Percentiles rank a stretch among this genome's conserved stretches.
Evolutionary conservation across 768 basidiomycete species (phyloP).

Genomic region (Mycena venus): DNA sequence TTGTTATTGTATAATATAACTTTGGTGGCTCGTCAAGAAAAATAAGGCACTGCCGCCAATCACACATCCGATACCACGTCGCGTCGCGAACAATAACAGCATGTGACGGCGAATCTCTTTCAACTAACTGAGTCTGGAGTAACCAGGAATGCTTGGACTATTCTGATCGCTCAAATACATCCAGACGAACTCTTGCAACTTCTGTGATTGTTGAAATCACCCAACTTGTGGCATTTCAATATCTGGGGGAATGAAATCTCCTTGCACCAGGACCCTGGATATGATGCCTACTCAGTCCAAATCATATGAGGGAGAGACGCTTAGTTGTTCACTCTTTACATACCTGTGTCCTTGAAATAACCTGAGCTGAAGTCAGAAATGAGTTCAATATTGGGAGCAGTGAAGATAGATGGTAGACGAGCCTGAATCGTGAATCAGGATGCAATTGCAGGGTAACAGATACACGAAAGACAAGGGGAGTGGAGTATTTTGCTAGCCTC

Average conservation of each 20-base stretch:
- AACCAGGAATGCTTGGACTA: too few species aligned
- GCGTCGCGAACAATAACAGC: too few species aligned
- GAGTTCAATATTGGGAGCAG: neutral
- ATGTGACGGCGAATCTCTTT: too few species aligned
- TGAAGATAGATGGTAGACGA: neutral
- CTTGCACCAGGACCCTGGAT: neutral
- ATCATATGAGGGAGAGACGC: neutral
- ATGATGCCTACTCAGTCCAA: neutral
- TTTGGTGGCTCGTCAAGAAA: too few species aligned
- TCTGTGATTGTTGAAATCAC: too few species aligned
- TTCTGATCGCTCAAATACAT: too few species aligned
- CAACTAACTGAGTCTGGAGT: too few species aligned
- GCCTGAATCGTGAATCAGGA: constrained; percentile 5
- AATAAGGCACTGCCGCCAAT: too few species aligned
- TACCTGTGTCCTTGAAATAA: neutral
- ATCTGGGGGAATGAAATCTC: neutral
- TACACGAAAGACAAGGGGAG: constrained; percentile 22
- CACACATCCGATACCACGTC: too few species aligned
- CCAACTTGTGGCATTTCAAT: too few species aligned
- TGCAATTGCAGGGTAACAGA: constrained; percentile 5
- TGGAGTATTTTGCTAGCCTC: constrained; percentile 26
- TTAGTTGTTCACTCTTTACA: neutral
- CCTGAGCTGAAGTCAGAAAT: neutral
- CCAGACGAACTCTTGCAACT: too few species aligned
- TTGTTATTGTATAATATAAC: too few species aligned